Percentiles rank a stretch among this genome's conserved stretches.
phyloP scores from a whole-genome alignment of 176 grass and related monocot species.

The Raddia guianensis region DNA sequence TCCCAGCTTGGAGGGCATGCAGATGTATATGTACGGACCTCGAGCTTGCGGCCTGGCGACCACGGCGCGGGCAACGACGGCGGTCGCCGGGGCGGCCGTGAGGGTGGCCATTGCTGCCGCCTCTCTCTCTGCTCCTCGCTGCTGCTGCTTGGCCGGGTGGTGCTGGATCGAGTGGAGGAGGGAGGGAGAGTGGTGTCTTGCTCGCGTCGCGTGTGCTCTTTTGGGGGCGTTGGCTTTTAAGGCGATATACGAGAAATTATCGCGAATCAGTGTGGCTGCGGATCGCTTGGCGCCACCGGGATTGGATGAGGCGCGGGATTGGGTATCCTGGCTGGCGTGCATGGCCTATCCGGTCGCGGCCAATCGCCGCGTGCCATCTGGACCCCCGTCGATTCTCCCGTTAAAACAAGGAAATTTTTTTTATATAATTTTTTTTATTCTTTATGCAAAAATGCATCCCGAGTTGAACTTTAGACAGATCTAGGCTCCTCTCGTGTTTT shows the following conservation, averaged over 20 bases:
- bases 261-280: conserved; percentile 33
- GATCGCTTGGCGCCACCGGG: conserved; percentile 43
- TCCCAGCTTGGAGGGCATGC: background rate
- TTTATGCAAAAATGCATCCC: no score
- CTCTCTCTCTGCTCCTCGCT: conserved; percentile 4
- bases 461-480: no score
- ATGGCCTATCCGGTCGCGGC: conserved; percentile 50
- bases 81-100: conserved; percentile 56
- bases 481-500: no score
- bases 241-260: conserved; percentile 38
- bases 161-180: background rate
- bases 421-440: no score
- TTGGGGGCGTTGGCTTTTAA: conserved; percentile 39
- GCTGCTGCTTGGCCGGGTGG: conserved; percentile 28
- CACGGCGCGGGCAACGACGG: conserved; percentile 48
- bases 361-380: conserved; percentile 50
- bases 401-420: background rate
- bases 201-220: conserved; percentile 37
- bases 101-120: conserved; percentile 57
- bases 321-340: conserved; percentile 43
- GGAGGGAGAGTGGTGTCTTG: background rate
- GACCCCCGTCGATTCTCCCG: conserved; percentile 22
- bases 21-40: conserved; percentile 34
- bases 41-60: conserved; percentile 45
- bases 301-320: conserved; percentile 61